Evolutionary conservation across 441 rosid genomes (phyloP), one percentile per base, ranked within the genome.

Genomic region (Aleurites moluccanus): DNA sequence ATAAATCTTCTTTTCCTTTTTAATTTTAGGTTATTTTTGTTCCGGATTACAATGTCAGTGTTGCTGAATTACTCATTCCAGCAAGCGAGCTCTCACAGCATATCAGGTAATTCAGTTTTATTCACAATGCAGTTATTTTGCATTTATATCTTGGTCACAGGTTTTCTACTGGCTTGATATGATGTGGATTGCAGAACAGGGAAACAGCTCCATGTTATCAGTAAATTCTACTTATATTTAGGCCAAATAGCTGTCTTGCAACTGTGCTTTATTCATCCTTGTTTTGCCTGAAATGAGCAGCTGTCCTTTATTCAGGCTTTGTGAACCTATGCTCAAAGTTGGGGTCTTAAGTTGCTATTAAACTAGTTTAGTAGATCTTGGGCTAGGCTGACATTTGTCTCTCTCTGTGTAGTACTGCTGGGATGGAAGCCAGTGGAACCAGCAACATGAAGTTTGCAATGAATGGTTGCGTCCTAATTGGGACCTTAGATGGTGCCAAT

Each of bases 381-480:
- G 35, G 18, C 30, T 65, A n/a, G 30, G 52, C 33, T 65, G 65
- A 35, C 30, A 23, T 50, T 25, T 67, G 30, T 38, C n/a, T 45
- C 68, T 70, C 30, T 70, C 33, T 63, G 30, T 78, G 75, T 79
- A 93, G 99, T 79, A 96, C 98, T 56, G 97, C 98, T 74, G 99
- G 99, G 49, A 96, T 96, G 99, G 99, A 96, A 85, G 99, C 99
- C 28, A 96, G 99, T 81, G 99, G 99, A 82, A 96, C 99, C 69
- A 93, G 99, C 86, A 96, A 96, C 84, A 96, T 96, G 99, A 96
- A 96, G 88, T 96, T 96, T 80, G 82, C 97, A 1, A 93, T 96
- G 97, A 96, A 96, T 73, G 97, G 99, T 55, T 93, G 99, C 79
- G 74, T 92, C 76, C 83, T 87, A 60, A 93, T 96, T 64, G 99